Conservation (phyloP, 129 eudicot genomes). For the Centaurea solstitialis region DNA sequence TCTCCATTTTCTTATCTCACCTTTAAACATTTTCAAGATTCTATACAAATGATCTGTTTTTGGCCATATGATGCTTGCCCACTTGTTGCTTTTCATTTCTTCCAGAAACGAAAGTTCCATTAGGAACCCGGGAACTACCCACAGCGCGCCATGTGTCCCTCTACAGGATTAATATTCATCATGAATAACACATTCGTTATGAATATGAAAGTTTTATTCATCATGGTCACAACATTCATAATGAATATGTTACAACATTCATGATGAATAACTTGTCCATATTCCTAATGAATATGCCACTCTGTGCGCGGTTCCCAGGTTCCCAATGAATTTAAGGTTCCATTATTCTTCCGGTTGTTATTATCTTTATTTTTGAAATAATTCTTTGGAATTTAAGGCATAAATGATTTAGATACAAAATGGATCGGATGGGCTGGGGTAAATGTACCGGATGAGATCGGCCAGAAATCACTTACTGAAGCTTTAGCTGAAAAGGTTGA, state of each 20-base stretch:
- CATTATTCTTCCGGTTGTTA: not conserved
- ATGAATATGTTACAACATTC: too few species aligned
- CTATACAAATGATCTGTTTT: not conserved
- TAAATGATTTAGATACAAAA: slow-evolving; percentile 75
- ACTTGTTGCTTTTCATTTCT: not conserved
- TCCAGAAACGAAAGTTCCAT: not conserved
- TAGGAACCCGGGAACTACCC: not conserved
- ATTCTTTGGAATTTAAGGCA: slow-evolving; percentile 38
- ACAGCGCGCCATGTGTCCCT: not conserved
- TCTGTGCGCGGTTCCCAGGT: not conserved
- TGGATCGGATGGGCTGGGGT: slow-evolving; percentile 98
- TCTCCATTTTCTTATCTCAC: not conserved
- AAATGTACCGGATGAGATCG: slow-evolving; percentile 79
- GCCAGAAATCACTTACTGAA: slow-evolving; percentile 62
- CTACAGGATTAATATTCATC: not conserved
- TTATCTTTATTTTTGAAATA: not conserved
- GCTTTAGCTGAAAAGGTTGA: slow-evolving; percentile 76
- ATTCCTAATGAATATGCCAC: not conserved
- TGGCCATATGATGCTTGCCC: not conserved
- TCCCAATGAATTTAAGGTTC: not conserved
- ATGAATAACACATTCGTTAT: too few species aligned
- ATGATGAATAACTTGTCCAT: not conserved
- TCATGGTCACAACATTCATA: too few species aligned
- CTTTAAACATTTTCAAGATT: not conserved
- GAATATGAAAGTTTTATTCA: too few species aligned